These are phyloP conservation scores for Annulohypoxylon nitens DNA, from an alignment of 495 filamentous ascomycete species.

Conservation along the genomic window DNA sequence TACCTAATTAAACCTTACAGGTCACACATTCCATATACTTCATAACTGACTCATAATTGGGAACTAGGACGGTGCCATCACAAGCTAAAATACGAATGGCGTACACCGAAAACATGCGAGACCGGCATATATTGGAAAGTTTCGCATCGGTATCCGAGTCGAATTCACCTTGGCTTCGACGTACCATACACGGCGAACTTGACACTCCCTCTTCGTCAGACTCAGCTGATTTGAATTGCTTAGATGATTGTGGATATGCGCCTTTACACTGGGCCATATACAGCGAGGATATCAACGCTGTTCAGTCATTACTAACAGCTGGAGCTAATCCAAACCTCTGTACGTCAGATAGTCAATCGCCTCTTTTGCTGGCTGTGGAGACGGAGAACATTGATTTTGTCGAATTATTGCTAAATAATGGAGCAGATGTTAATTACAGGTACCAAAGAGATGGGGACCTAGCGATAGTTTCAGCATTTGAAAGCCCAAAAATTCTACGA, in stretches of 20 bases:
- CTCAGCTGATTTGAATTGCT: not conserved
- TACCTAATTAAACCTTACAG: too few species aligned
- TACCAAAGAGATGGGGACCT: too few species aligned
- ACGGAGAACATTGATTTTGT: not conserved
- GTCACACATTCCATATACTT: too few species aligned
- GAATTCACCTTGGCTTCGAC: too few species aligned
- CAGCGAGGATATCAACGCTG: not conserved
- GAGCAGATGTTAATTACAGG: not conserved
- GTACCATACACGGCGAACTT: too few species aligned
- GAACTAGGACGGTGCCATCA: too few species aligned
- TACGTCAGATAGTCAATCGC: not conserved
- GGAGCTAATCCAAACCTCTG: not conserved
- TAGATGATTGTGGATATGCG: not conserved
- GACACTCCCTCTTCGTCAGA: not conserved
- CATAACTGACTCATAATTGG: too few species aligned
- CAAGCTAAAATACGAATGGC: too few species aligned
- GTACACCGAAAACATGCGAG: too few species aligned
- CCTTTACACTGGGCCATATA: not conserved
- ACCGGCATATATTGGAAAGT: too few species aligned
- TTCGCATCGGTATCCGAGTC: too few species aligned
- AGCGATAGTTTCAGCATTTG: not conserved
- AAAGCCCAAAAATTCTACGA: not conserved
- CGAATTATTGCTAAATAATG: not conserved
- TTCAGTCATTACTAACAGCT: not conserved
- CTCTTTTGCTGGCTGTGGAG: not conserved